Evolutionary conservation across 2,329 filamentous ascomycete species (phyloP).

Genomic region (Fusarium tanahbumbuense): DNA sequence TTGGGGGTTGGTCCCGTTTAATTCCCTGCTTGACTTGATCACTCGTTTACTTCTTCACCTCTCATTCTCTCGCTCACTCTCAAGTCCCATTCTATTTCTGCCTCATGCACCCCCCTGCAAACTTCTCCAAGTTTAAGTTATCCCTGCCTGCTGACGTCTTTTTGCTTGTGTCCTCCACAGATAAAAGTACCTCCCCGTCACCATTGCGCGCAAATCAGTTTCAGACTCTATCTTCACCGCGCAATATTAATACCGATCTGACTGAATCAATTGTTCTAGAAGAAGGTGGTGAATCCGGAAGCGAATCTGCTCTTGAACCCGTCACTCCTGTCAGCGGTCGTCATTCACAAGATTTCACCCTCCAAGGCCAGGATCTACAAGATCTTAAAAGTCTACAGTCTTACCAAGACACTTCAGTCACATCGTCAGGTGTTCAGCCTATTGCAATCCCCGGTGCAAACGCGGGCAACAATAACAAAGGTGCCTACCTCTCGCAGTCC

Average conservation of each 20-base stretch:
- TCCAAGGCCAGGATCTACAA: conserved; percentile 56
- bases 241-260: conserved; percentile 62
- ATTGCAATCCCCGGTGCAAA: conserved; percentile 39
- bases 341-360: conserved; percentile 65
- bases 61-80: conserved; percentile 4
- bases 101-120: conserved; percentile 32
- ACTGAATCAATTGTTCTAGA: conserved; percentile 62
- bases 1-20: conserved; percentile 32
- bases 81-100: conserved; percentile 33
- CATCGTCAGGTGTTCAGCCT: conserved; percentile 38
- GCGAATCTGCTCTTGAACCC: conserved; percentile 69
- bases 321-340: conserved; percentile 70
- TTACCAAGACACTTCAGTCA: conserved; percentile 38
- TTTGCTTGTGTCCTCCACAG: conserved; percentile 35
- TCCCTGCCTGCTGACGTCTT: conserved; percentile 47
- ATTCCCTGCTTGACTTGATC: conserved; percentile 29
- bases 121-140: conserved; percentile 33
- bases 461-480: conserved; percentile 20
- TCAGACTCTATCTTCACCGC: conserved; percentile 56
- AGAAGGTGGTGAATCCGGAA: conserved; percentile 70
- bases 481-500: conserved; percentile 34
- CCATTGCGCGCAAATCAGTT: conserved; percentile 42
- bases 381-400: conserved; percentile 46
- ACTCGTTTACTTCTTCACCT: conserved; percentile 11
- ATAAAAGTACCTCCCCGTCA: conserved; percentile 45